Conservation (phyloP, 2,329 filamentous ascomycete genomes). For the Fusarium stilboides region DNA sequence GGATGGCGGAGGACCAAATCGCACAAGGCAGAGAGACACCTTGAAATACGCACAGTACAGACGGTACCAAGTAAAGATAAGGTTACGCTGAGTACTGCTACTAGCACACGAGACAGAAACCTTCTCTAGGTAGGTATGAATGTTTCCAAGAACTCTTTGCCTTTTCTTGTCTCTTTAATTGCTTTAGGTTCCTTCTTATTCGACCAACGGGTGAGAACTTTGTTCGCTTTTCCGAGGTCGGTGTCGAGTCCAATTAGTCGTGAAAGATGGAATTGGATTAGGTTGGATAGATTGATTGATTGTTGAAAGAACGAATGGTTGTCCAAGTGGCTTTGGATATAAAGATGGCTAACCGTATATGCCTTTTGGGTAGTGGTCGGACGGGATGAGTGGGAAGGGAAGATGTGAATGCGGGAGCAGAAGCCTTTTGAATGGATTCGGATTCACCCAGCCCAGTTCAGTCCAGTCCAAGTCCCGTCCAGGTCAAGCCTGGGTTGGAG, state of each 20-base stretch:
- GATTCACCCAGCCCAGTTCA: conserved; percentile 30
- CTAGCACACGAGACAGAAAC: conserved; percentile 38
- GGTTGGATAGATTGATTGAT: conserved; percentile 5
- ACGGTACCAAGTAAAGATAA: conserved; percentile 27
- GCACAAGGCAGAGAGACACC: conserved; percentile 32
- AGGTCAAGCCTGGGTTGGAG: conserved; percentile 46
- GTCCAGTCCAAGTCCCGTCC: conserved; percentile 28
- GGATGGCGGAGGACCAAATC: conserved; percentile 43
- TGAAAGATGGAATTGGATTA: conserved; percentile 5
- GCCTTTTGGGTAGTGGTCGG: conserved; percentile 36
- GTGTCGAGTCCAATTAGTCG: conserved; percentile 18
- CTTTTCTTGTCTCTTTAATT: conserved; percentile 18
- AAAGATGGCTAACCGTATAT: conserved; percentile 36
- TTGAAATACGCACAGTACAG: conserved; percentile 42
- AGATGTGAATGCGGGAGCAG: conserved; percentile 55
- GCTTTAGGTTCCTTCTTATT: conserved; percentile 5
- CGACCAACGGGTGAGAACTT: conserved; percentile 17
- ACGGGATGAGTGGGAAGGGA: conserved; percentile 52
- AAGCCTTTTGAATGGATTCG: conserved; percentile 60
- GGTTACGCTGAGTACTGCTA: conserved; percentile 37
- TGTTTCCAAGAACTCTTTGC: conserved; percentile 29
- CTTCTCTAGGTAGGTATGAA: conserved; percentile 1
- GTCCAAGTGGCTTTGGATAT: conserved; percentile 31
- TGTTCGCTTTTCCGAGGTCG: conserved; percentile 15
- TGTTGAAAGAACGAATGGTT: conserved; percentile 33